Percentiles rank a stretch among this genome's conserved stretches.
Conservation (phyloP, 352 stramenopile genomes). For the Globisporangium splendens region DNA sequence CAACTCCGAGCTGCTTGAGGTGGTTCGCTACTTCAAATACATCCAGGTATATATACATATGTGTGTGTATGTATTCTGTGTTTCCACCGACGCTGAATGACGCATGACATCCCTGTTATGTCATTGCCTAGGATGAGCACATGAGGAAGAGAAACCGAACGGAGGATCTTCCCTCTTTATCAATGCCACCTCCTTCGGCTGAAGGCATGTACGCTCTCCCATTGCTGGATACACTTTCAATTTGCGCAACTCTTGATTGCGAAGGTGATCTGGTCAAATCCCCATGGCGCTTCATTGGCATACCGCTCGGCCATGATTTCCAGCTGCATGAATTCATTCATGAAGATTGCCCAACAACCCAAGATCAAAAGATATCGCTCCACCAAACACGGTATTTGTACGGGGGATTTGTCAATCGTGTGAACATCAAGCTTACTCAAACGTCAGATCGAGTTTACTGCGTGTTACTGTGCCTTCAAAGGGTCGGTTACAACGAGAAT, state of each 20-base stretch:
- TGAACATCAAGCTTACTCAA: conserved; percentile 33
- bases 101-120: background rate
- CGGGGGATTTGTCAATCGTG: conserved; percentile 48
- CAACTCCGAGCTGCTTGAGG: conserved; percentile 34
- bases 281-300: conserved; percentile 46
- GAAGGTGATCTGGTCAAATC: conserved; percentile 18
- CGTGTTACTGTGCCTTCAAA: conserved; percentile 50
- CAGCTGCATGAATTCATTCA: conserved; percentile 65
- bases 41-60: conserved; percentile 54
- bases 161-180: conserved; percentile 59
- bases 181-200: conserved; percentile 38
- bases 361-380: conserved; percentile 28
- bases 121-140: conserved; percentile 36
- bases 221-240: conserved; percentile 34
- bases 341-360: conserved; percentile 35
- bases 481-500: conserved; percentile 4
- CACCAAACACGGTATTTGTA: conserved; percentile 40
- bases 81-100: background rate
- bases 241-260: conserved; percentile 39
- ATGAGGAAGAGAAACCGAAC: conserved; percentile 44
- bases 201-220: conserved; percentile 44
- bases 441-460: conserved; percentile 45
- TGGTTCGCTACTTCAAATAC: conserved; percentile 42
- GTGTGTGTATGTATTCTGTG: background rate
- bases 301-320: conserved; percentile 60